Evolutionary conservation across 106 monocot genomes (phyloP).

Genomic region (Dioscorea dumetorum): DNA sequence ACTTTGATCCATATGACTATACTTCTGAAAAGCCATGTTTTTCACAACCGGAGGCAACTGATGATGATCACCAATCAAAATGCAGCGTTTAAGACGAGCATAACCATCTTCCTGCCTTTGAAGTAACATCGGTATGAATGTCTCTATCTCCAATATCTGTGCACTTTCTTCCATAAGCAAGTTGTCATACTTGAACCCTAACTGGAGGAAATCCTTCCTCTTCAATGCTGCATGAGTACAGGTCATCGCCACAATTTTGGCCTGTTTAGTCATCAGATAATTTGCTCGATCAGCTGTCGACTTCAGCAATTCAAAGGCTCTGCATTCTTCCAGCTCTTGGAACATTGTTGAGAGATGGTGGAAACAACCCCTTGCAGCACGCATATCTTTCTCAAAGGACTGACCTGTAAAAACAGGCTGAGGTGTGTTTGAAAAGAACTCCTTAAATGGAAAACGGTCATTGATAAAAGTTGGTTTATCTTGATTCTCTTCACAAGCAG

Average conservation of each 20-base stretch:
- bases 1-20: conserved; percentile 99
- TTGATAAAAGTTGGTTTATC: conserved; percentile 73
- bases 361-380: conserved; percentile 90
- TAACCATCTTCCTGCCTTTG: conserved; percentile 99
- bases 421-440: conserved; percentile 71
- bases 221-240: conserved; percentile 99
- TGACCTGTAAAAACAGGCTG: conserved; percentile 68
- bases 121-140: conserved; percentile 97
- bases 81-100: conserved; percentile 90
- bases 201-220: conserved; percentile 90
- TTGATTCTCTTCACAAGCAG: conserved; percentile 62
- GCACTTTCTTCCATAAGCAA: conserved; percentile 99
- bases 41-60: conserved; percentile 99
- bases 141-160: conserved; percentile 97
- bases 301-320: conserved; percentile 95
- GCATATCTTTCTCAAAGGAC: conserved; percentile 92
- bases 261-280: conserved; percentile 99
- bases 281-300: conserved; percentile 97
- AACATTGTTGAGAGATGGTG: conserved; percentile 93
- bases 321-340: conserved; percentile 95
- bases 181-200: conserved; percentile 98
- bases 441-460: conserved; percentile 77
- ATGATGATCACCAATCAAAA: conserved; percentile 97
- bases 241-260: conserved; percentile 99
- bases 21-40: conserved; percentile 99